Evolutionary conservation across 2,329 filamentous ascomycete species (phyloP).

Genomic region (Dothideomycetidae sp.): DNA sequence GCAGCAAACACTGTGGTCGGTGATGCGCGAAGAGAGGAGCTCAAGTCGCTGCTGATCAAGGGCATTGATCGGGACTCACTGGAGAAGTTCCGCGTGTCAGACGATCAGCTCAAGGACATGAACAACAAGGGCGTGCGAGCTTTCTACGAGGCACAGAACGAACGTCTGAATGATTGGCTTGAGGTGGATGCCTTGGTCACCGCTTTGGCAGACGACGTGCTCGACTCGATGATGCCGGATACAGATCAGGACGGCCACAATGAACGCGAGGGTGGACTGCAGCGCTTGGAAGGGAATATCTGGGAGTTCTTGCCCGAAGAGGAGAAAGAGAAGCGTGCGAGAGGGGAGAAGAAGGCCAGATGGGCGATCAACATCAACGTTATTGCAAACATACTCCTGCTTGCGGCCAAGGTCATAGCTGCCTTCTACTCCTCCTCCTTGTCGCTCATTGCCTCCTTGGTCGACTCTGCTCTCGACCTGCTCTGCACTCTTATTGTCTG

Average conservation of each 20-base stretch:
- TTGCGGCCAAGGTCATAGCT: conserved; percentile 42
- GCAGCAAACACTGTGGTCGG: conserved; percentile 33
- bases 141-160: conserved; percentile 43
- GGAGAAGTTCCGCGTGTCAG: conserved; percentile 37
- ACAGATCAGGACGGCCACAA: conserved; percentile 41
- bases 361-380: conserved; percentile 49
- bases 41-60: conserved; percentile 37
- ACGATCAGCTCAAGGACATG: conserved; percentile 39
- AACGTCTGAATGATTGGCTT: conserved; percentile 41
- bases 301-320: conserved; percentile 42
- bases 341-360: conserved; percentile 34
- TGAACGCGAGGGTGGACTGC: conserved; percentile 38
- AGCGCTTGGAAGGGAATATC: conserved; percentile 36
- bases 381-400: conserved; percentile 43
- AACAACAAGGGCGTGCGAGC: conserved; percentile 37
- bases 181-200: conserved; percentile 45
- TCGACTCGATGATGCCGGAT: conserved; percentile 48
- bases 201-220: conserved; percentile 42
- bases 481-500: conserved; percentile 48
- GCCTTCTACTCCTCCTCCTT: conserved; percentile 43
- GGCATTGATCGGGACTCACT: conserved; percentile 33
- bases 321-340: conserved; percentile 35
- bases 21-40: conserved; percentile 29
- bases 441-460: conserved; percentile 46
- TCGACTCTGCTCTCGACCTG: conserved; percentile 47